These are phyloP conservation scores for Casaregolazyma suthepensis DNA, from an alignment of 1,139 yeast species.

Conservation along the genomic window DNA sequence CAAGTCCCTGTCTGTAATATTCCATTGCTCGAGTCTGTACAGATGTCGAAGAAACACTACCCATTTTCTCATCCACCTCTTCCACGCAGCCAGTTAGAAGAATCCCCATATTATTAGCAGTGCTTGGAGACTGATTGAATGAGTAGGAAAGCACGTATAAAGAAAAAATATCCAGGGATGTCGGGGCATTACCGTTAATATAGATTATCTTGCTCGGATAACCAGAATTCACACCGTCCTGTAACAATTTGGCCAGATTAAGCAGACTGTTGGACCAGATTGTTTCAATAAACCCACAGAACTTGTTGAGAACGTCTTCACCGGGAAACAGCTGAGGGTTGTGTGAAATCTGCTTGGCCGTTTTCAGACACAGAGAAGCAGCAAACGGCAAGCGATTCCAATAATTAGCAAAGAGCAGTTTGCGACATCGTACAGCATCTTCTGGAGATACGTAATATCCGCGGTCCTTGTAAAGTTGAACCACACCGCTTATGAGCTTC, in stretches of 20 bases:
- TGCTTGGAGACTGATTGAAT: constrained; percentile 30
- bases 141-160: constrained; percentile 30
- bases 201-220: constrained; percentile 24
- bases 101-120: constrained; percentile 34
- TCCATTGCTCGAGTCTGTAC: constrained; percentile 14
- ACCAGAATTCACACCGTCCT: constrained; percentile 32
- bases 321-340: background rate
- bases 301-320: background rate
- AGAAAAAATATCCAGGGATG: constrained; percentile 27
- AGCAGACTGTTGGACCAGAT: constrained; percentile 29
- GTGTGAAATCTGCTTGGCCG: background rate
- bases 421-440: constrained; percentile 1
- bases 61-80: background rate
- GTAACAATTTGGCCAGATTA: constrained; percentile 32
- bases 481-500: background rate
- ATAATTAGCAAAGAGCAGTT: background rate
- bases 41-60: background rate
- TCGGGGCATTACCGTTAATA: constrained; percentile 28
- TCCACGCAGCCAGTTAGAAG: constrained; percentile 9
- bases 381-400: constrained; percentile 3
- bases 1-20: constrained; percentile 31
- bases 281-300: constrained; percentile 9
- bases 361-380: background rate
- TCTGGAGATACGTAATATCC: constrained; percentile 2
- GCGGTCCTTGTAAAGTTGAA: background rate